Conservation (phyloP, 345 rosid species). For the Salix koriyanagi region DNA sequence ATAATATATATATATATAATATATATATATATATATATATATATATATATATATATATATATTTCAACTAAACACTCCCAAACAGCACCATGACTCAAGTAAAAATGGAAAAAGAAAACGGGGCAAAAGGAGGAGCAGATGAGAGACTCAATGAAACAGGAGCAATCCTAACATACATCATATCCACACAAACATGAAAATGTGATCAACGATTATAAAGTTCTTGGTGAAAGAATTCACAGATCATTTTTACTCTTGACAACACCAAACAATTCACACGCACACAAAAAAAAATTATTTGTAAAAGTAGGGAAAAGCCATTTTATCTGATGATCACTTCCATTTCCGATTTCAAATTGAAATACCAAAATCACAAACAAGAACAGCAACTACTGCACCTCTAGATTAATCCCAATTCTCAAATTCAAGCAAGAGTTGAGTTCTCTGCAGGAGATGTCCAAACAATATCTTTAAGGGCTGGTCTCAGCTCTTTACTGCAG, state of each 20-base stretch:
- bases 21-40: no score
- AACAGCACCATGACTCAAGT: no score
- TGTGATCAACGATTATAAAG: background rate
- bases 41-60: no score
- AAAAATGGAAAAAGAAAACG: no score
- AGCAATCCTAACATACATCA: no score
- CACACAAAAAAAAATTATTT: background rate
- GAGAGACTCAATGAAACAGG: no score
- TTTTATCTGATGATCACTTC: background rate
- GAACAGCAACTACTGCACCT: background rate
- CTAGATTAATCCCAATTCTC: background rate
- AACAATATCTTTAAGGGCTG: constrained; percentile 82
- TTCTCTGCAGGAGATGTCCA: constrained; percentile 55
- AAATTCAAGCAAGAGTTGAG: constrained; percentile 42
- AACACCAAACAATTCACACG: background rate
- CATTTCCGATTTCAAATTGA: background rate
- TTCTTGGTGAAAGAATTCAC: background rate
- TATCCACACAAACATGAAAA: background rate
- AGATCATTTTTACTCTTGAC: background rate
- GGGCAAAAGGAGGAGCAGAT: no score
- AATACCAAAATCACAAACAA: background rate
- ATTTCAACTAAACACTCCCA: no score
- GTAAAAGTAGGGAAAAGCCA: background rate
- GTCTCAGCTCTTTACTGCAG: constrained; percentile 77
- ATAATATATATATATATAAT: no score